A percentile compares a stretch with the other conserved stretches of the same genome.
These are phyloP conservation scores for Pinus albicaulis DNA, from an alignment of 75 land plant genomes.

Conservation along the genomic window DNA sequence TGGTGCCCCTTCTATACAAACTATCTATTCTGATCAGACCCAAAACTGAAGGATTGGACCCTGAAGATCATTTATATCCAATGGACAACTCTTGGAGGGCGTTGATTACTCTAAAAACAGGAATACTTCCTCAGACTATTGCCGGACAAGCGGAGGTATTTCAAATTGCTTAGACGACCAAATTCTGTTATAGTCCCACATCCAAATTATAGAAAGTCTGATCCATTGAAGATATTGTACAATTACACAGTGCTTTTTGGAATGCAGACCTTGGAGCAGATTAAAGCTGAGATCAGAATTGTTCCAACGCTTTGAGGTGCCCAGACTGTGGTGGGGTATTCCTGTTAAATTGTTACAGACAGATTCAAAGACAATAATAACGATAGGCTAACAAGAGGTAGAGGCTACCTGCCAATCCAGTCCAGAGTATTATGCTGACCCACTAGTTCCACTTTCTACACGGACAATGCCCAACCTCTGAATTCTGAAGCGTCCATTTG, in stretches of 20 bases:
- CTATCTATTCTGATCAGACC: conserved; percentile 34
- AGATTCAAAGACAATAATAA: conserved; percentile 50
- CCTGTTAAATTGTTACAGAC: conserved; percentile 53
- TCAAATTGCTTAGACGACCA: conserved; percentile 21
- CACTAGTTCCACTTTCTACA: no score
- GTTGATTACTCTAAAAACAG: conserved; percentile 7
- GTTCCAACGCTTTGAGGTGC: conserved; percentile 16
- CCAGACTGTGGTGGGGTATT: conserved; percentile 22
- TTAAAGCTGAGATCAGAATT: conserved; percentile 60
- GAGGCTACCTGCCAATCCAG: conserved; percentile 15
- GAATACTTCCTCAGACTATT: conserved; percentile 55
- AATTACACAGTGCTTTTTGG: conserved; percentile 27
- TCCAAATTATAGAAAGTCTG: conserved; percentile 45
- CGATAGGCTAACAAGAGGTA: conserved; percentile 13
- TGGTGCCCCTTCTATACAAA: conserved; percentile 38
- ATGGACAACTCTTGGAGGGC: conserved; percentile 44
- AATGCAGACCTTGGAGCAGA: conserved; percentile 37
- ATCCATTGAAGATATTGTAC: conserved; percentile 39
- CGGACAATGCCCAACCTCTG: no score
- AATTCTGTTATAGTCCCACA: conserved; percentile 48
- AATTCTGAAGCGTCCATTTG: no score
- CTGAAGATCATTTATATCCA: conserved; percentile 36
- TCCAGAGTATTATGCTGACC: no score
- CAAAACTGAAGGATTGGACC: conserved; percentile 45
- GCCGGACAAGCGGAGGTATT: conserved; percentile 59